A percentile compares a stretch with the other conserved stretches of the same genome.
Evolutionary conservation across 495 filamentous ascomycete genomes (phyloP).

Genomic region (Podospora anserina): DNA sequence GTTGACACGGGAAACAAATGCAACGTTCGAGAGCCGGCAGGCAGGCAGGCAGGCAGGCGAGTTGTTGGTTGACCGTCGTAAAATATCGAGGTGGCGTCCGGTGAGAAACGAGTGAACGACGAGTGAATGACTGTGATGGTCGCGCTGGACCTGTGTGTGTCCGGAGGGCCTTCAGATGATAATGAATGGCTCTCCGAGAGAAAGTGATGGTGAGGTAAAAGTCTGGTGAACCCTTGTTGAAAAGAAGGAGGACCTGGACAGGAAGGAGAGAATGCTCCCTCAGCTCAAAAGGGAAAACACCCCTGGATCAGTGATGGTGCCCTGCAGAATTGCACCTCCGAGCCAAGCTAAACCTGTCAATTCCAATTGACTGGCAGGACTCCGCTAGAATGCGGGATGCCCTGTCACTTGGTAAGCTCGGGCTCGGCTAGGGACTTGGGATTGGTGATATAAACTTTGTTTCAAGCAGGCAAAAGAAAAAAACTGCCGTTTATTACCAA

Average conservation of each 20-base stretch:
- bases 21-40: slow-evolving; percentile 1
- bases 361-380: background rate
- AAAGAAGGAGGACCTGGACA: background rate
- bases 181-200: background rate
- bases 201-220: background rate
- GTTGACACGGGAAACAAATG: slow-evolving; percentile 11
- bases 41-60: background rate
- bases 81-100: background rate
- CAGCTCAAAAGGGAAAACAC: background rate
- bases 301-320: background rate
- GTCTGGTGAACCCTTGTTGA: background rate
- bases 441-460: background rate
- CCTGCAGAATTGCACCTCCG: background rate
- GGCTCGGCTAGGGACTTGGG: background rate
- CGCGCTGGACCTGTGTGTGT: background rate
- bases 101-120: background rate
- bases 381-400: background rate
- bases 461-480: background rate
- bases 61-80: background rate
- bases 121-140: background rate
- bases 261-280: background rate
- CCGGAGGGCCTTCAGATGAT: background rate
- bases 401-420: background rate
- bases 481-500: background rate
- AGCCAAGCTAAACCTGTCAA: background rate